phyloP scores from a whole-genome alignment of 225 moss, liverwort and hornwort genomes.

The Antitrichia curtipendula region DNA sequence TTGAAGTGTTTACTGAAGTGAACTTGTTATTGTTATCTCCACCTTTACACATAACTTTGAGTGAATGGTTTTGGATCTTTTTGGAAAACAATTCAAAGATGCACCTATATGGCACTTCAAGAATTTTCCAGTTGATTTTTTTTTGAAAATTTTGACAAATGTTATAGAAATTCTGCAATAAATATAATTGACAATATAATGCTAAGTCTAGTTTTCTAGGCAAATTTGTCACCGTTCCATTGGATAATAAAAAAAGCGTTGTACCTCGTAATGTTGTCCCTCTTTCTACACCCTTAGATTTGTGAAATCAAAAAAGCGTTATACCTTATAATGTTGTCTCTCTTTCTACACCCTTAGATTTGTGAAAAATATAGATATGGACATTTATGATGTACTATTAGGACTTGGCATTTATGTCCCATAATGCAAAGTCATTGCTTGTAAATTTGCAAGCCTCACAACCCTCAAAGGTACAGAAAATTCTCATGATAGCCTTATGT shows the following conservation, averaged over 20 bases:
- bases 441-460: not conserved
- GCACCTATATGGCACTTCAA: too few relatives aligned
- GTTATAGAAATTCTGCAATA: not conserved
- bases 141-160: not conserved
- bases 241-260: not conserved
- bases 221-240: not conserved
- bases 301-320: fast-evolving
- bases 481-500: too few relatives aligned
- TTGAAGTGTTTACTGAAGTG: not conserved
- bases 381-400: not conserved
- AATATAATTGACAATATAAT: not conserved
- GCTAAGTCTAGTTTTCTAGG: not conserved
- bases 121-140: not conserved
- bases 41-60: not conserved
- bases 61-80: not conserved
- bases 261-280: not conserved
- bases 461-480: too few relatives aligned
- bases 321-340: not conserved
- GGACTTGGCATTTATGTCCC: not conserved
- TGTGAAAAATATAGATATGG: not conserved
- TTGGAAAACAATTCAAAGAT: not conserved
- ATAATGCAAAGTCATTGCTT: not conserved
- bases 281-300: too few relatives aligned
- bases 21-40: not conserved
- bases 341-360: not conserved